These are phyloP conservation scores for Mucor plumbeus DNA, from an alignment of 371 early-diverging fungal species.

Conservation along the genomic window DNA sequence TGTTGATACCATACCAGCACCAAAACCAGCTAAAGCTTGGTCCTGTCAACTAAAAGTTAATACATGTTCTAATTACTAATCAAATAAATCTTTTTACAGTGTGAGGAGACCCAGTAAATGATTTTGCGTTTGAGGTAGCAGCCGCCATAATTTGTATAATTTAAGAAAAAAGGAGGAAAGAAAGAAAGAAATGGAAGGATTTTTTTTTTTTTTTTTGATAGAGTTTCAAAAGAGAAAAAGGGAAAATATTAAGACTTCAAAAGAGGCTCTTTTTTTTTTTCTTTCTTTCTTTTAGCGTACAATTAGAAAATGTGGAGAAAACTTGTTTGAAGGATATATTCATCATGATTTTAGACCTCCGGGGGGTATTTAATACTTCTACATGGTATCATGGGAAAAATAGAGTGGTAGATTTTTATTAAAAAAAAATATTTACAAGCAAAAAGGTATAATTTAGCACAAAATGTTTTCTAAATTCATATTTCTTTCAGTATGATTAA, in stretches of 20 bases:
- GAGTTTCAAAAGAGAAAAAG: background rate
- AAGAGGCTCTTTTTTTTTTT: background rate
- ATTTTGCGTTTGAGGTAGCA: background rate
- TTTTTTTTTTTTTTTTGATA: too few species aligned
- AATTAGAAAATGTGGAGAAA: background rate
- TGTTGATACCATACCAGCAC: slow-evolving; percentile 87
- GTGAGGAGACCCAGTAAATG: slow-evolving; percentile 33
- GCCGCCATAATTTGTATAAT: background rate
- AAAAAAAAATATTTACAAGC: background rate
- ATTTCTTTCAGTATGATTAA: slow-evolving; percentile 16
- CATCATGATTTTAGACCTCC: background rate
- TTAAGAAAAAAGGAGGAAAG: background rate
- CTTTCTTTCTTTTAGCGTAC: too few species aligned
- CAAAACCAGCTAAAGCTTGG: slow-evolving; percentile 89
- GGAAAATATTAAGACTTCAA: background rate
- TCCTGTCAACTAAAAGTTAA: slow-evolving; percentile 55
- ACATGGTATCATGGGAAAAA: slow-evolving; percentile 2
- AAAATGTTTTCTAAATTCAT: slow-evolving; percentile 34
- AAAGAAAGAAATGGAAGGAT: background rate
- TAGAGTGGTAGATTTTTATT: background rate
- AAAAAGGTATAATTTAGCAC: slow-evolving; percentile 15
- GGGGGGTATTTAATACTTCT: background rate
- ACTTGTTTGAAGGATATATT: background rate
- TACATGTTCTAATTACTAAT: background rate
- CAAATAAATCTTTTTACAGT: slow-evolving; percentile 16